Evolutionary conservation across 768 basidiomycete genomes (phyloP), one percentile per base, ranked within the genome.

Genomic region (Rhizopogon salebrosus): DNA sequence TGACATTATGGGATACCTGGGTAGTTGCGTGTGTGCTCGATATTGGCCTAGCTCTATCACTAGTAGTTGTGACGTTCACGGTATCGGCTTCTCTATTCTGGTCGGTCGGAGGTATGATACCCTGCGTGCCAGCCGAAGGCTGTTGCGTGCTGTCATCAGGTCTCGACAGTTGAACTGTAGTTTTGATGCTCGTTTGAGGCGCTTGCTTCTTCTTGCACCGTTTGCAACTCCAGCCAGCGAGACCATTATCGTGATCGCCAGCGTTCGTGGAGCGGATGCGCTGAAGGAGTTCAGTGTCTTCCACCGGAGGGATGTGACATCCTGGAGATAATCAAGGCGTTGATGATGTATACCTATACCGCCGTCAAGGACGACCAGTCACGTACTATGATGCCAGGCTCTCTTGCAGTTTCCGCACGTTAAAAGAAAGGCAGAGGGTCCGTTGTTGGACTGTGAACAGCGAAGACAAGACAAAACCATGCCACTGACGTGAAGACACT

Each of bases 381-480:
- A 52, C 54, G 41, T 57, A 68, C 67, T 54, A 31, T 67, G 72
- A 45, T 73, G 72, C 73, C 73, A 73, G 0, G 57, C 48, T 58
- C 57, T 72, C 41, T 31, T 57, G 53, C 72, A 74, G 46, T 53
- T 56, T 16, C 54, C 61, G 54, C 72, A 74, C 0, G 62, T 64
- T 38, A 74, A 54, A 13, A 74, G 53, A 49, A 74, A 72, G 1
- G 66, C 65, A 23, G 54, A 40, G 3, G 66, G 63, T 22, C 59
- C 40, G 51, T 57, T 70, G 53, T 48, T 56, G 50, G 60, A 52
- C 45, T 59, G 46, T 27, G 52, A 36, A 57, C 71, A 70, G 9
- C 67, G 63, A 22, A 62, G 54, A 54, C 64, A 64, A 41, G 45
- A 57, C 59, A 24, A 20, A 38, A 14, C 31, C 45, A 45, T 45